Percentiles rank a stretch among this genome's conserved stretches.
These are phyloP conservation scores for Xanthoconium separans DNA, from an alignment of 1,284 basidiomycete genomes.

Conservation along the genomic window DNA sequence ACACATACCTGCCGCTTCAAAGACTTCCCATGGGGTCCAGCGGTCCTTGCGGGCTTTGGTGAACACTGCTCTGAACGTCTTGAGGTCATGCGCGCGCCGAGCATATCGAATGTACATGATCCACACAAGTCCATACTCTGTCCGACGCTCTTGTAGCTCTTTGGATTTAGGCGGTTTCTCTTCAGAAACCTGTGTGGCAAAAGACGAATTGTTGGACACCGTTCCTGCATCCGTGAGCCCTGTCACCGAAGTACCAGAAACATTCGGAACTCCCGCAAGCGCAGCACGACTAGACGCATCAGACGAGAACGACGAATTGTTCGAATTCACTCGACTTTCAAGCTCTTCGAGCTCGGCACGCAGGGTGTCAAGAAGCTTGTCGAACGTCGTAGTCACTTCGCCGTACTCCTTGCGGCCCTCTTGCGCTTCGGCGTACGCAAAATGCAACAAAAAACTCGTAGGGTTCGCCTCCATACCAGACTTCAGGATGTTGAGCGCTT, in stretches of 20 bases:
- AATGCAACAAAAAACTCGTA: slow-evolving; percentile 82
- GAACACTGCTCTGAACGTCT: slow-evolving; percentile 79
- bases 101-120: slow-evolving; percentile 89
- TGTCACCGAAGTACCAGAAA: slow-evolving; percentile 9
- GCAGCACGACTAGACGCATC: slow-evolving; percentile 30
- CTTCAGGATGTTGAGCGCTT: slow-evolving; percentile 80
- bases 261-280: slow-evolving; percentile 28
- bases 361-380: slow-evolving; percentile 70
- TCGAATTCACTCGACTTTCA: slow-evolving; percentile 50
- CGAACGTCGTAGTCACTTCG: slow-evolving; percentile 69
- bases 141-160: slow-evolving; percentile 60
- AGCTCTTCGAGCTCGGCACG: slow-evolving; percentile 72
- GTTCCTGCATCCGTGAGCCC: slow-evolving; percentile 28
- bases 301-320: slow-evolving; percentile 40
- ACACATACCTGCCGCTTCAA: slow-evolving; percentile 82
- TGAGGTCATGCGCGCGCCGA: slow-evolving; percentile 47
- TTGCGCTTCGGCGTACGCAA: slow-evolving; percentile 84
- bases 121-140: slow-evolving; percentile 68
- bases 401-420: slow-evolving; percentile 68
- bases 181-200: slow-evolving; percentile 42
- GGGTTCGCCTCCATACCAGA: slow-evolving; percentile 90
- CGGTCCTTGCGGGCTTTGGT: slow-evolving; percentile 83
- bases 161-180: slow-evolving; percentile 48
- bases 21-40: slow-evolving; percentile 90
- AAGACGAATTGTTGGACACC: slow-evolving; percentile 41